Conservation (phyloP, 2,329 filamentous ascomycete species). For the Bertia moriformis region DNA sequence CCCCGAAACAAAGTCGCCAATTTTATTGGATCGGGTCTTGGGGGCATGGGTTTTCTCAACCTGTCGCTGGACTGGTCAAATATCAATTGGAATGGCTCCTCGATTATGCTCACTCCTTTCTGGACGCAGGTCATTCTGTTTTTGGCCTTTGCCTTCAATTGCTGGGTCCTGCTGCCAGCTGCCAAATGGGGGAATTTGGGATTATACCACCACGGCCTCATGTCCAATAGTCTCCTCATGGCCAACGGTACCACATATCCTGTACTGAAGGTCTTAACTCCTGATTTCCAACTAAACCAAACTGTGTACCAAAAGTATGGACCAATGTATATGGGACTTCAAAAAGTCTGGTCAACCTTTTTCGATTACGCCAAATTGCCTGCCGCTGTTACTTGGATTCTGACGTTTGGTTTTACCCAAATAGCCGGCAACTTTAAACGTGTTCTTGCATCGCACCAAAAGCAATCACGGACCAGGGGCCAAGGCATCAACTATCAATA, state of each 20-base stretch:
- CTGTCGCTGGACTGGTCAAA: constrained; percentile 46
- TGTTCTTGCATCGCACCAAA: constrained; percentile 19
- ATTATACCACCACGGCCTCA: constrained; percentile 33
- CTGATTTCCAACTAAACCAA: constrained; percentile 29
- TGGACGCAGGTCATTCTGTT: constrained; percentile 44
- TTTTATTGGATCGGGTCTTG: constrained; percentile 44
- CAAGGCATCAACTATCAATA: constrained; percentile 36
- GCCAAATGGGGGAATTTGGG: constrained; percentile 42
- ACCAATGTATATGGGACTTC: constrained; percentile 39
- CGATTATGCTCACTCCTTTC: constrained; percentile 37
- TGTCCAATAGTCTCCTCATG: constrained; percentile 40
- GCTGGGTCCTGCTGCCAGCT: constrained; percentile 41
- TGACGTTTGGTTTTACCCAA: constrained; percentile 34
- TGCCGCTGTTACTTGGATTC: constrained; percentile 42
- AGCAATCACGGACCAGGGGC: constrained; percentile 4
- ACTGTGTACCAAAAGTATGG: constrained; percentile 31
- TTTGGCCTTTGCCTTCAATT: constrained; percentile 35
- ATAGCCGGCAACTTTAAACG: constrained; percentile 28
- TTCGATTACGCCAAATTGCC: constrained; percentile 45
- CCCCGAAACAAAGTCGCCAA: constrained; percentile 40
- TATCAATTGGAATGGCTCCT: constrained; percentile 32
- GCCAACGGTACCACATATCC: constrained; percentile 31
- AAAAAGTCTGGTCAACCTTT: constrained; percentile 42
- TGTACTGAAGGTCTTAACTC: constrained; percentile 22
- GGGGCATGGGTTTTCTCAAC: constrained; percentile 47